Conservation (phyloP, 1,284 basidiomycete genomes). For the Fomes fomentarius region DNA sequence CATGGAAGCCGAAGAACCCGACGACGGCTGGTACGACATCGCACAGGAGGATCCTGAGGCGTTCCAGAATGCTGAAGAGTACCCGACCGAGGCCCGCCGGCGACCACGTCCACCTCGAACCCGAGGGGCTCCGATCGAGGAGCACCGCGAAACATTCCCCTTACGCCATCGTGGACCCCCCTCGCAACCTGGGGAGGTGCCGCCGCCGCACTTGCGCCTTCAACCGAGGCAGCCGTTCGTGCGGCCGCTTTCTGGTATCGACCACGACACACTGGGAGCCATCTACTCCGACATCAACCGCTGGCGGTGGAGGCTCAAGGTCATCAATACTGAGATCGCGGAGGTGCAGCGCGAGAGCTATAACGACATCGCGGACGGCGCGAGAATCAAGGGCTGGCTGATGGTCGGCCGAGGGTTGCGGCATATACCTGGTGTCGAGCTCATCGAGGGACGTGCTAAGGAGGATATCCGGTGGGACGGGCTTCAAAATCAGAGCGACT, state of each 20-base stretch:
- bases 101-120: conserved; percentile 31
- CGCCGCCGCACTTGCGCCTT: conserved; percentile 68
- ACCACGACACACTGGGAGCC: conserved; percentile 62
- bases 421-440: conserved; percentile 62
- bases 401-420: conserved; percentile 71
- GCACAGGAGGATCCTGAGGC: conserved; percentile 42
- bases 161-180: conserved; percentile 39
- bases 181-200: conserved; percentile 37
- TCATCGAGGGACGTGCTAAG: conserved; percentile 77
- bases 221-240: conserved; percentile 74
- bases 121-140: conserved; percentile 32
- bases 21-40: conserved; percentile 58
- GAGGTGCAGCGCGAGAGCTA: conserved; percentile 68
- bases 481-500: conserved; percentile 59
- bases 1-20: conserved; percentile 31
- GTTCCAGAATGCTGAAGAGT: conserved; percentile 39
- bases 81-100: conserved; percentile 26
- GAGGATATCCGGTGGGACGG: conserved; percentile 83
- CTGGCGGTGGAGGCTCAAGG: conserved; percentile 70
- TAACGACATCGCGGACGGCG: conserved; percentile 70
- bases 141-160: conserved; percentile 67
- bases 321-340: conserved; percentile 70
- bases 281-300: conserved; percentile 70
- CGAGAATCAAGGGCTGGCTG: conserved; percentile 73
- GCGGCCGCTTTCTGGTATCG: conserved; percentile 67